Conservation (phyloP, 2,329 filamentous ascomycete species). For the Diaporthe vaccinii region DNA sequence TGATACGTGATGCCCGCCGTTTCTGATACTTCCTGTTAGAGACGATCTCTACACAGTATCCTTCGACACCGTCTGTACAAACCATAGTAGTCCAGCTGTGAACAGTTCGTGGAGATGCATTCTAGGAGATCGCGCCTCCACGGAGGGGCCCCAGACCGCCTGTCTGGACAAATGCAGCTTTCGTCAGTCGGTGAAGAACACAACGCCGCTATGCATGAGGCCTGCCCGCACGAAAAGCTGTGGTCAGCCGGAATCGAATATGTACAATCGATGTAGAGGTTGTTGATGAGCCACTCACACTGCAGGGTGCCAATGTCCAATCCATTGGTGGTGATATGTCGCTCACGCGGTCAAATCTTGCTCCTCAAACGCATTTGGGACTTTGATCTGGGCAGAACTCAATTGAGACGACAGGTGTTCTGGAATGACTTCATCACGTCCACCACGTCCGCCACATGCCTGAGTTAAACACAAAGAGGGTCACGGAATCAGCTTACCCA, state of each 20-base stretch:
- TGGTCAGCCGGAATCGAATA: neutral
- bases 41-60: too few species aligned
- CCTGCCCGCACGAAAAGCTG: neutral
- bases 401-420: neutral
- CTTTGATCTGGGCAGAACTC: neutral
- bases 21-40: neutral
- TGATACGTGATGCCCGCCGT: conserved; percentile 15
- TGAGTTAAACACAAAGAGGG: neutral
- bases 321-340: neutral
- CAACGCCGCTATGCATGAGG: neutral
- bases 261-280: neutral
- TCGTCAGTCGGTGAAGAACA: conserved; percentile 11
- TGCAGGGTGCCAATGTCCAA: neutral
- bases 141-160: neutral
- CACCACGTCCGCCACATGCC: neutral
- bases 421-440: neutral
- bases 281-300: neutral
- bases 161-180: conserved; percentile 1
- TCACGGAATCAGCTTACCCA: conserved; percentile 5
- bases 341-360: neutral
- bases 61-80: neutral
- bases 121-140: conserved; percentile 3
- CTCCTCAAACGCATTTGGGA: neutral
- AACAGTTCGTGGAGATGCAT: neutral
- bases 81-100: conserved; percentile 16